These are phyloP conservation scores for Datisca glomerata DNA, from an alignment of 306 rosid genomes.

Conservation along the genomic window DNA sequence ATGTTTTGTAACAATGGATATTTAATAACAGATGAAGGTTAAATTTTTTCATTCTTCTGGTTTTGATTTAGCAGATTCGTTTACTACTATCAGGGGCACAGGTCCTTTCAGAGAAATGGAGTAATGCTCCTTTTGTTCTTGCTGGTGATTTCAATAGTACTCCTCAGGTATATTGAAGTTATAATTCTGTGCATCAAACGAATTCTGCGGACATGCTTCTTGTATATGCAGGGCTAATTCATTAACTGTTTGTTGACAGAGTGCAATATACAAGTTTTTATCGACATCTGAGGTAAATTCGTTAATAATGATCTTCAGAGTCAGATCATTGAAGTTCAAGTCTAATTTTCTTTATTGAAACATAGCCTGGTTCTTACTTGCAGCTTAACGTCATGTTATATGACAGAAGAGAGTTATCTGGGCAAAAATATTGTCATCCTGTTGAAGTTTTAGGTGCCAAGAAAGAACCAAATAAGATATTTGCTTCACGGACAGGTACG, in stretches of 20 bases:
- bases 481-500: slow-evolving; percentile 43
- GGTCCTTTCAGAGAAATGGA: slow-evolving; percentile 66
- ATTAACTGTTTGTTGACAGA: slow-evolving; percentile 36
- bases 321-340: too few relatives aligned
- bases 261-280: slow-evolving; percentile 84
- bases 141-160: slow-evolving; percentile 82
- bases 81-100: slow-evolving; percentile 56
- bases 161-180: slow-evolving; percentile 48
- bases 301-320: too few relatives aligned
- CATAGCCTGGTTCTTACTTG: too few relatives aligned
- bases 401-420: slow-evolving; percentile 68
- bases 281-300: slow-evolving; percentile 66
- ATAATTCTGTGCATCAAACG: slow-evolving; percentile 5
- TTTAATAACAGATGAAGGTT: too few relatives aligned
- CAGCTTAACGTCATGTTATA: slow-evolving; percentile 55
- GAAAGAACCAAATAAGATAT: slow-evolving; percentile 27
- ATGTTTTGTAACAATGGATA: too few relatives aligned
- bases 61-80: slow-evolving; percentile 45
- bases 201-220: slow-evolving; percentile 6
- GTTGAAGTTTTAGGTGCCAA: slow-evolving; percentile 49
- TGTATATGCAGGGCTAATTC: slow-evolving; percentile 4
- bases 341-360: too few relatives aligned
- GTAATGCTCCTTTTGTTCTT: slow-evolving; percentile 59
- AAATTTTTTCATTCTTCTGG: too few relatives aligned
- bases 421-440: slow-evolving; percentile 67